Evolutionary conservation across 805 yeast genomes (phyloP), one percentile per base, ranked within the genome.

Genomic region (Kazachstania bromeliacearum): DNA sequence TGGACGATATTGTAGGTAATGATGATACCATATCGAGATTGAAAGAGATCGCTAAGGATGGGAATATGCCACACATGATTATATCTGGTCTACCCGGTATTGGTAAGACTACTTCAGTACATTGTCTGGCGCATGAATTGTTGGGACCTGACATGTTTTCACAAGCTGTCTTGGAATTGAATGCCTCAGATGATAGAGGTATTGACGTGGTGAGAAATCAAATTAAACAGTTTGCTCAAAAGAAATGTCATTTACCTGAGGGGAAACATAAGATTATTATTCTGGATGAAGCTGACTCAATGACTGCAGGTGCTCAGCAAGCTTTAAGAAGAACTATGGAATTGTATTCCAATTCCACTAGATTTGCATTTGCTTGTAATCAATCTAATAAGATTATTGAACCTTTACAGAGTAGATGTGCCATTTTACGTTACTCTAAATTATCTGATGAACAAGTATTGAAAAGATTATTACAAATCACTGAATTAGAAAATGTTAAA

Each of bases 331-430:
- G 96, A 54, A 87, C 95, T 1, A 87, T 87, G 97, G 97, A 88
- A 55, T 71, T 89, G 21, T 89, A 85, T 53, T 82, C 96, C n/a
- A 81, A 82, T 56, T 81, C 96, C 4, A 92, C 98, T 6, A 72
- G 98, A 50, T 92, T 92, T 66, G 96, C 95, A n/a, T 92, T 92
- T 65, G 96, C 97, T 0, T 92, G 98, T 64, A 92, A 92, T 58
- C 95, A 84, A 57, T 79, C 92, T 15, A 81, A 77, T 59, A 92
- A 92, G 60, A 89, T 92, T 60, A 92, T 92, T 47, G 98, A 92
- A 57, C 98, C 98, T 1, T 63, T 92, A 43, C 98, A 92, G 60
- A 81, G 94, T 31, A 77, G 98, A 59, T 92, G 98, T 65, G 96
- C 98, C 2, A 87, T 92, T 38, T 64, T 92, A 55, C 70, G 97